Evolutionary conservation across 345 rosid species (phyloP).

Genomic region (Carallia brachiata): DNA sequence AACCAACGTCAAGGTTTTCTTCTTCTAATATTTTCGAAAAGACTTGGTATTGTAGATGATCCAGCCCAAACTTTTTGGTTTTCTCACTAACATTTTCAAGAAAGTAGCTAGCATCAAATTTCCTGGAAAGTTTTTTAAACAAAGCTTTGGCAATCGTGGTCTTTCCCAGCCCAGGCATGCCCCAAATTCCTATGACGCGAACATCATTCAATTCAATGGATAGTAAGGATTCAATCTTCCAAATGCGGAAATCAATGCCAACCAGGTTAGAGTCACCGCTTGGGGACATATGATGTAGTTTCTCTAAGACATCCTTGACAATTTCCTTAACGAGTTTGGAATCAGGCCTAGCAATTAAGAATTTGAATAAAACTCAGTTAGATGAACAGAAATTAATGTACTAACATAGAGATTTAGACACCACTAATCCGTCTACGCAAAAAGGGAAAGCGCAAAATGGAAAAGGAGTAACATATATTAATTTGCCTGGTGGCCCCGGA

Average conservation of each 20-base stretch:
- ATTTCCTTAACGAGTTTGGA: neutral
- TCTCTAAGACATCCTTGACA: neutral
- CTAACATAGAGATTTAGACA: too few relatives aligned
- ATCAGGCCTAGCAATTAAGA: conserved; percentile 1
- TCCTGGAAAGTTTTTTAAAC: neutral
- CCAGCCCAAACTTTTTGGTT: neutral
- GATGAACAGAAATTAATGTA: neutral
- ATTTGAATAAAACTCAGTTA: neutral
- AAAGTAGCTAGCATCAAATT: neutral
- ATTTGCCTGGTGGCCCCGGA: too few relatives aligned
- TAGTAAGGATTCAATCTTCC: neutral
- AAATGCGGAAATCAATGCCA: neutral
- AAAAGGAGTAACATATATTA: too few relatives aligned
- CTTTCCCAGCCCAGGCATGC: conserved; percentile 5
- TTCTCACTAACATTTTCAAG: neutral
- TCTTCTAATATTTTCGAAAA: neutral
- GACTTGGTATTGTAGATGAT: neutral
- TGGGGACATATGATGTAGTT: neutral
- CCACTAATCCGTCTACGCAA: too few relatives aligned
- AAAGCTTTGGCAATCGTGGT: conserved; percentile 8
- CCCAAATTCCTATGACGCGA: conserved; percentile 8
- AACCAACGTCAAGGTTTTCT: too few relatives aligned
- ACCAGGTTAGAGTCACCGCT: neutral
- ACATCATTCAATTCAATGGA: neutral
- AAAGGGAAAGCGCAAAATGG: too few relatives aligned